phyloP scores from a whole-genome alignment of 2,329 filamentous ascomycete species.

The Blastomyces parvus region DNA sequence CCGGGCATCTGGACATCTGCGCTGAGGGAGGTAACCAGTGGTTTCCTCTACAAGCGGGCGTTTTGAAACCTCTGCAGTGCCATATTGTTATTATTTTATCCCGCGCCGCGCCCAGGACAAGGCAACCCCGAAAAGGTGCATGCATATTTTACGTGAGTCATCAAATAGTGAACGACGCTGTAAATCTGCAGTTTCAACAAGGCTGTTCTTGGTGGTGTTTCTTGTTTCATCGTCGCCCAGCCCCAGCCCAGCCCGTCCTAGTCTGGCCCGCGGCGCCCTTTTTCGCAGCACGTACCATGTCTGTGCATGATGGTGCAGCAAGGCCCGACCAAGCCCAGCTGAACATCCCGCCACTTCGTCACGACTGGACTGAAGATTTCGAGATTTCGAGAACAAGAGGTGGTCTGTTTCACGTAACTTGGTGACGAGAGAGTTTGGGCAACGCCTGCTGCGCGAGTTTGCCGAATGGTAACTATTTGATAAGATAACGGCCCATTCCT shows the following conservation, averaged over 20 bases:
- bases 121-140: neutral
- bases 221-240: slow-evolving; percentile 2
- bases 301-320: neutral
- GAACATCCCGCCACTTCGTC: neutral
- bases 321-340: neutral
- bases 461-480: no score
- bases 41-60: neutral
- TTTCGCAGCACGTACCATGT: neutral
- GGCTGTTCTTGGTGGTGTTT: neutral
- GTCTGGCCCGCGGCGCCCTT: neutral
- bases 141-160: slow-evolving; percentile 2
- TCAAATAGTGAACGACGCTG: no score
- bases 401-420: neutral
- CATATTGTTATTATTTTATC: neutral
- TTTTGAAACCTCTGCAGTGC: slow-evolving; percentile 5
- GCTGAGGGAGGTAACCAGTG: neutral
- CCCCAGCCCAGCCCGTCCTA: neutral
- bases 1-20: neutral
- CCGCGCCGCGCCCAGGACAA: neutral
- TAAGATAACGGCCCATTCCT: no score
- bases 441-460: neutral
- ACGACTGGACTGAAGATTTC: neutral
- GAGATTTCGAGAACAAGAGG: neutral
- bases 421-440: neutral
- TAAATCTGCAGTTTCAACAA: slow-evolving; percentile 2